These are phyloP conservation scores for Salvia splendens DNA, from an alignment of 257 asterid genomes.

Conservation along the genomic window DNA sequence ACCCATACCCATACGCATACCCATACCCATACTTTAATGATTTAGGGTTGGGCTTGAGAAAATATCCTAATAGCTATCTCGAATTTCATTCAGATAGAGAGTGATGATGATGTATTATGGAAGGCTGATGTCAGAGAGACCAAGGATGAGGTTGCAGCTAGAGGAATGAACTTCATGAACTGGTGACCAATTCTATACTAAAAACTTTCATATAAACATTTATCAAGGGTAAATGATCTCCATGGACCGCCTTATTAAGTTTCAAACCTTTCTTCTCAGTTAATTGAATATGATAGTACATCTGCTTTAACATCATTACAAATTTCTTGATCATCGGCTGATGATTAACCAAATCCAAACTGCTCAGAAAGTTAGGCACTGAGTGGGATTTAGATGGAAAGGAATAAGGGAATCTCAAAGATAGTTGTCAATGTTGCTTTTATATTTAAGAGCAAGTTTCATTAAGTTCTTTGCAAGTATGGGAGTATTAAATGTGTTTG, in stretches of 20 bases:
- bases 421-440: constrained; percentile 1
- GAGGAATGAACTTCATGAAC: constrained; percentile 76
- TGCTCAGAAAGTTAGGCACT: neutral
- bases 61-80: constrained; percentile 20
- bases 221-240: neutral
- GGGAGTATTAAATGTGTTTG: neutral
- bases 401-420: neutral
- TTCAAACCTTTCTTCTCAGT: neutral
- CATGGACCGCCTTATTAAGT: neutral
- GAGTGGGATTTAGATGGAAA: neutral
- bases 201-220: constrained; percentile 23
- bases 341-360: neutral
- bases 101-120: constrained; percentile 80
- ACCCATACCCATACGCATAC: neutral
- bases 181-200: constrained; percentile 49
- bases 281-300: neutral
- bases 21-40: constrained; percentile 4
- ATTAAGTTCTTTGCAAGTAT: too few relatives aligned
- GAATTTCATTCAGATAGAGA: constrained; percentile 66
- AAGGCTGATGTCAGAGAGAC: constrained; percentile 83
- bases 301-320: neutral
- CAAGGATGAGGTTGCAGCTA: constrained; percentile 67
- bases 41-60: constrained; percentile 10
- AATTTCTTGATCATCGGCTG: neutral
- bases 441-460: constrained; percentile 3